phyloP scores from a whole-genome alignment of 805 yeast species.

The Teunomyces aglyptinius region DNA sequence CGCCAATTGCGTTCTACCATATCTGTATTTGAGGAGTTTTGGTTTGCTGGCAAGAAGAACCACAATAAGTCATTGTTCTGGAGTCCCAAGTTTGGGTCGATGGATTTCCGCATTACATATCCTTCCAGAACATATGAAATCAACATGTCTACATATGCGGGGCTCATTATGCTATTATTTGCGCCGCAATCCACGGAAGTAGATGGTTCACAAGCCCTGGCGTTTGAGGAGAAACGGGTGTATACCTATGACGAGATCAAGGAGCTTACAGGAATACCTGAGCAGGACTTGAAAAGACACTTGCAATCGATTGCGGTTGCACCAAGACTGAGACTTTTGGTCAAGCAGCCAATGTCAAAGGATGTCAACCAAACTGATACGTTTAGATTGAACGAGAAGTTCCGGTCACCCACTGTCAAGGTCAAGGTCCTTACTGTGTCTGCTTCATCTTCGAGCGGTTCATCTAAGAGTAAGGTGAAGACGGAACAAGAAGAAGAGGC shows the following conservation, averaged over 20 bases:
- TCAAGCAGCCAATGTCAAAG: constrained; percentile 72
- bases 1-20: constrained; percentile 35
- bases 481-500: constrained; percentile 54
- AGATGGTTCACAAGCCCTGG: constrained; percentile 31
- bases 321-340: constrained; percentile 71
- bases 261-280: constrained; percentile 69
- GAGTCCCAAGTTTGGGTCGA: constrained; percentile 82
- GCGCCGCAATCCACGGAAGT: constrained; percentile 38
- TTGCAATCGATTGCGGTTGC: constrained; percentile 83
- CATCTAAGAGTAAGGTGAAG: constrained; percentile 24
- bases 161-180: constrained; percentile 74
- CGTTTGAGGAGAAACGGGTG: constrained; percentile 50
- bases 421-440: constrained; percentile 75
- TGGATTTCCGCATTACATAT: constrained; percentile 72
- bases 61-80: constrained; percentile 51
- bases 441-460: constrained; percentile 17
- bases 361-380: constrained; percentile 62
- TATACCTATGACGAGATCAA: constrained; percentile 62
- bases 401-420: constrained; percentile 63
- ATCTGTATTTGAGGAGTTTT: constrained; percentile 38
- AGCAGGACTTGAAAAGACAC: constrained; percentile 69
- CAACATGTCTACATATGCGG: constrained; percentile 77
- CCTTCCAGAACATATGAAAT: constrained; percentile 72
- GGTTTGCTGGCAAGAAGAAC: constrained; percentile 39
- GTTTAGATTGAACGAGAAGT: constrained; percentile 66